Evolutionary conservation across 306 rosid species (phyloP), one percentile per base, ranked within the genome.

Genomic region (Lathyrus aphaca): DNA sequence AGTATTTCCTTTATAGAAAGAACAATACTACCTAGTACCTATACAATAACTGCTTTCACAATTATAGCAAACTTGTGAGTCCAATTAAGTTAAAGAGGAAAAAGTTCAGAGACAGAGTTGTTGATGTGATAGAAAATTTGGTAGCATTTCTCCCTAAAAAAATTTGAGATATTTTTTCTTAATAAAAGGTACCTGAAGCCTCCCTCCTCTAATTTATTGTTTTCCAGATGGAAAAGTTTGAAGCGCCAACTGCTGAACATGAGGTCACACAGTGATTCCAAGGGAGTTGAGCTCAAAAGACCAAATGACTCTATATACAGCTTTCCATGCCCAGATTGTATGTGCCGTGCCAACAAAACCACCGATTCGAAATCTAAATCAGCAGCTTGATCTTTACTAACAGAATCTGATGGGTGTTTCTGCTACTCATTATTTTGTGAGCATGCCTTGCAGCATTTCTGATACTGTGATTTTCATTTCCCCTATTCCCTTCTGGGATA

Each of bases 321-420:
- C 81, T 91, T 87, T 63, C 99, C 99, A 2, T 94, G 99, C 91
- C 99, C 99, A 5, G 95, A 94, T 80, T 94, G 99, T 80, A 94
- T 94, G 99, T 88, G 97, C 71, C 91, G 84, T 55, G 55, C 79
- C 48, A 88, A 86, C 81, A 93, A 78, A 84, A 81, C 96, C 27
- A 85, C 72, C 6, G 86, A 77, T 73, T 76, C 83, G 23, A 84
- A 58, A 85, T 80, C 81, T 50, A 70, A 82, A 66, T 75, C 82
- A 16, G 87, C 84, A 10, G 29, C 82, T 37, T 89, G 92, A 92
- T 81, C 81, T n/a, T n/a, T 66, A 69, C 61, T 60, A 66, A 37
- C 54, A 81, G 72, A 45, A 37, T 48, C 39, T 30, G 83, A 82
- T 50, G 76, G 79, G 70, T 66, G 78, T 82, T 72, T 79, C 81